phyloP scores from a whole-genome alignment of 164 flowering plant species.

The Santalum album region DNA sequence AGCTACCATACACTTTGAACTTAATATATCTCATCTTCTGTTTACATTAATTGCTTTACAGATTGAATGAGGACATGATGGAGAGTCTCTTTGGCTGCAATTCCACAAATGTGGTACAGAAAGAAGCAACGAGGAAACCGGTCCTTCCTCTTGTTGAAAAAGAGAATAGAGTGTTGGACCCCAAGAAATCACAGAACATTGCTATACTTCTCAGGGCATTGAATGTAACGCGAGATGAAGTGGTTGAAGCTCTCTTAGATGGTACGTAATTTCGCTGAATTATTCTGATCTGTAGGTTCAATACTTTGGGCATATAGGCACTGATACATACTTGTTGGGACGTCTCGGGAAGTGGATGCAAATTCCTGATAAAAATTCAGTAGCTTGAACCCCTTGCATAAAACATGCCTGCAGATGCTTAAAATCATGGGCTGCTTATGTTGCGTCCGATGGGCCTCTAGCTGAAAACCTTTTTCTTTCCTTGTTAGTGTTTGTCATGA shows the following conservation, averaged over 20 bases:
- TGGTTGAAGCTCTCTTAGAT: constrained; percentile 79
- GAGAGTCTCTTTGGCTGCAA: constrained; percentile 81
- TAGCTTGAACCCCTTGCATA: no score
- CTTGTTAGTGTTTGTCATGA: no score
- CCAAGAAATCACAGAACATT: constrained; percentile 97
- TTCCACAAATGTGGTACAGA: constrained; percentile 37
- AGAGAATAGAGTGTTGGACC: constrained; percentile 84
- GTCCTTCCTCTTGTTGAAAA: constrained; percentile 46
- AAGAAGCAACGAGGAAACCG: constrained; percentile 50
- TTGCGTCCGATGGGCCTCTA: no score
- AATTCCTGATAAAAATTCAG: no score
- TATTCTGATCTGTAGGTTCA: neutral
- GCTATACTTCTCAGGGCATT: constrained; percentile 87
- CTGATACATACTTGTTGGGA: no score
- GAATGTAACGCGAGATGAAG: constrained; percentile 92
- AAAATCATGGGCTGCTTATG: no score
- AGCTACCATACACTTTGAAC: no score
- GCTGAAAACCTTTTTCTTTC: no score
- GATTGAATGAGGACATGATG: constrained; percentile 93
- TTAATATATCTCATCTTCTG: no score
- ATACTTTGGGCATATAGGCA: neutral
- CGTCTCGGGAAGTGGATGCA: no score
- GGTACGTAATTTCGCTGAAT: constrained; percentile 38
- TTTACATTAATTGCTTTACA: no score
- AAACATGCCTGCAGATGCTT: no score